phyloP scores from a whole-genome alignment of 768 basidiomycete species.

The Filobasidium wieringae region DNA sequence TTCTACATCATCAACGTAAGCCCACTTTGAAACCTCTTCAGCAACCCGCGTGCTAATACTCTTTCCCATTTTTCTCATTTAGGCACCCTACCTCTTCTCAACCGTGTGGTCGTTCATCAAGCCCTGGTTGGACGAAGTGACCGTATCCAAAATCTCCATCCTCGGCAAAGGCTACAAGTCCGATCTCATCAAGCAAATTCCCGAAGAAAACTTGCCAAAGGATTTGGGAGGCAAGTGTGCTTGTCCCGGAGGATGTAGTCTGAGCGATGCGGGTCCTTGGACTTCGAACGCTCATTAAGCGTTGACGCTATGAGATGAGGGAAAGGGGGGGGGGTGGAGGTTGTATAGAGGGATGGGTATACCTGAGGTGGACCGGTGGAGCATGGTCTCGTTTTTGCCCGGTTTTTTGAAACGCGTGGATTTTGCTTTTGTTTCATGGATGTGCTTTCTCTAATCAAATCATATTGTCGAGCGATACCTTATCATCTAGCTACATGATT shows the following conservation, averaged over 20 bases:
- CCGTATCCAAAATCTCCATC: constrained; percentile 88
- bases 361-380: background rate
- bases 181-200: constrained; percentile 68
- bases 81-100: constrained; percentile 74
- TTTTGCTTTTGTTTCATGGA: too few relatives aligned
- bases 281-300: too few relatives aligned
- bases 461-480: too few relatives aligned
- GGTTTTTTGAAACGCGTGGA: background rate
- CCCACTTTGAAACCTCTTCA: background rate
- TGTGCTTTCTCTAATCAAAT: too few relatives aligned
- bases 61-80: background rate
- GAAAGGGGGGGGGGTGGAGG: too few relatives aligned
- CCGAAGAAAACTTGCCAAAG: constrained; percentile 65
- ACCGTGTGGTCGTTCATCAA: constrained; percentile 81
- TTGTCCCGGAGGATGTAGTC: constrained; percentile 67
- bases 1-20: constrained; percentile 91
- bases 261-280: constrained; percentile 91
- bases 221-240: constrained; percentile 73
- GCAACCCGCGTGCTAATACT: background rate
- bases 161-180: constrained; percentile 64
- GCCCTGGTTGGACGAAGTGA: constrained; percentile 89
- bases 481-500: too few relatives aligned
- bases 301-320: too few relatives aligned
- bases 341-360: too few relatives aligned
- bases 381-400: background rate